These are phyloP conservation scores for Saraca asoca DNA, from an alignment of 331 rosid genomes.

Conservation along the genomic window DNA sequence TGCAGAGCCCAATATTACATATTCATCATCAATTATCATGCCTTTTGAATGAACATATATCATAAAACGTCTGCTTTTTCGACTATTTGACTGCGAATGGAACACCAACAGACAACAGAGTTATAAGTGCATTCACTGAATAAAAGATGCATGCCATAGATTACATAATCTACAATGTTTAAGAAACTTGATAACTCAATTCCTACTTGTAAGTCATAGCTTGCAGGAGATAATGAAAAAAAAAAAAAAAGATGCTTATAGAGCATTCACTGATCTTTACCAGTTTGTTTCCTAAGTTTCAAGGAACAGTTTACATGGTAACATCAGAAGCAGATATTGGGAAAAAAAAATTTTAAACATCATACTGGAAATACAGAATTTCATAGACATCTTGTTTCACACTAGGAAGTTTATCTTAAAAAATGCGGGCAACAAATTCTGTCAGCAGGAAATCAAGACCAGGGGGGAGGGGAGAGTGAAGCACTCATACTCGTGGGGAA, in stretches of 20 bases:
- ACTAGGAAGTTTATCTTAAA: constrained; percentile 1
- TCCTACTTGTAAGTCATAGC: no score
- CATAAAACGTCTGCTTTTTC: constrained; percentile 84
- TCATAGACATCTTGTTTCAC: no score
- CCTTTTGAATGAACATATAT: constrained; percentile 98
- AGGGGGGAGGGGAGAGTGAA: background rate
- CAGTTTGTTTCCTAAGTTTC: background rate
- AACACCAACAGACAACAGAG: constrained; percentile 37
- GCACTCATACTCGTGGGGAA: constrained; percentile 72
- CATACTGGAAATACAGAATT: background rate
- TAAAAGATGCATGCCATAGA: constrained; percentile 9
- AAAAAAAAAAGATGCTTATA: no score
- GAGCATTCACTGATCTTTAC: no score
- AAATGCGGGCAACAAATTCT: background rate
- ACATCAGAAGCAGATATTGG: background rate
- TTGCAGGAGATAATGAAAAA: no score
- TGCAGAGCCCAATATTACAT: constrained; percentile 89
- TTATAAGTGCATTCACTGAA: constrained; percentile 13
- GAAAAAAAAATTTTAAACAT: no score
- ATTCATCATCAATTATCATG: constrained; percentile 95
- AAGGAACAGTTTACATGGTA: background rate
- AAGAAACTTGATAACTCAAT: background rate
- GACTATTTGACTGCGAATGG: constrained; percentile 63
- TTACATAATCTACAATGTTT: constrained; percentile 13
- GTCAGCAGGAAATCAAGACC: constrained; percentile 13